These are phyloP conservation scores for Alternaria burnsii DNA, from an alignment of 2,329 filamentous ascomycete genomes.

Conservation along the genomic window DNA sequence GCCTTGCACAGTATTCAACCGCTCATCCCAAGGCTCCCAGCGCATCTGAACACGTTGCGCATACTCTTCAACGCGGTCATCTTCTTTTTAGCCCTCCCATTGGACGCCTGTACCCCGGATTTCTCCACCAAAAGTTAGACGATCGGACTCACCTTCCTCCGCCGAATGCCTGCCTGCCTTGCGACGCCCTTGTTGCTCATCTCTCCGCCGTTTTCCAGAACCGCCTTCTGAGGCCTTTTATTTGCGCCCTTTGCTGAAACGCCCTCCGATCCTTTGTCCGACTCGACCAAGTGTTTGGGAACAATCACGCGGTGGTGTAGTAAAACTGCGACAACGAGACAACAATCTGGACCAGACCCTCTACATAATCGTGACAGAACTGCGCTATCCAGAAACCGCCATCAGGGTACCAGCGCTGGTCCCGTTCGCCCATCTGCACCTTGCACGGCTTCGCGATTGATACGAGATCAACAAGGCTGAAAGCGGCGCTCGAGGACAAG, in stretches of 20 bases:
- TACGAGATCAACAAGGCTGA: constrained; percentile 13
- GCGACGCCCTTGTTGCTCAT: constrained; percentile 12
- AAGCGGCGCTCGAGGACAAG: background rate
- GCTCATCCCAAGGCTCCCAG: background rate
- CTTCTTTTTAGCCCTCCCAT: background rate
- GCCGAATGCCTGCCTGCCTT: constrained; percentile 10
- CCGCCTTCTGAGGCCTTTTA: background rate
- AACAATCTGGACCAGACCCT: constrained; percentile 18
- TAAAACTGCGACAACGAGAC: constrained; percentile 25
- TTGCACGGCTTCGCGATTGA: constrained; percentile 6
- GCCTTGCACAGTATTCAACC: constrained; percentile 1
- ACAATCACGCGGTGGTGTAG: constrained; percentile 22
- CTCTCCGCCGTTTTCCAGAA: constrained; percentile 13
- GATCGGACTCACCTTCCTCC: constrained; percentile 11
- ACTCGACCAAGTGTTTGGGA: constrained; percentile 22
- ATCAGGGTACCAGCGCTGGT: background rate
- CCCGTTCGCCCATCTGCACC: background rate
- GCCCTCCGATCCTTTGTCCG: constrained; percentile 20
- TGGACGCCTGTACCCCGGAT: constrained; percentile 4
- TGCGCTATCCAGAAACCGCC: background rate
- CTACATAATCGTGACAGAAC: constrained; percentile 22
- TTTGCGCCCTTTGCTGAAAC: constrained; percentile 14
- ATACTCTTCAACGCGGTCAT: background rate
- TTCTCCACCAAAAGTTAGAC: constrained; percentile 11
- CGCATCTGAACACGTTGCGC: constrained; percentile 8